Base-by-base conservation (phyloP, 2,329 filamentous ascomycete species). In the Apiospora rasikravindrae region DNA sequence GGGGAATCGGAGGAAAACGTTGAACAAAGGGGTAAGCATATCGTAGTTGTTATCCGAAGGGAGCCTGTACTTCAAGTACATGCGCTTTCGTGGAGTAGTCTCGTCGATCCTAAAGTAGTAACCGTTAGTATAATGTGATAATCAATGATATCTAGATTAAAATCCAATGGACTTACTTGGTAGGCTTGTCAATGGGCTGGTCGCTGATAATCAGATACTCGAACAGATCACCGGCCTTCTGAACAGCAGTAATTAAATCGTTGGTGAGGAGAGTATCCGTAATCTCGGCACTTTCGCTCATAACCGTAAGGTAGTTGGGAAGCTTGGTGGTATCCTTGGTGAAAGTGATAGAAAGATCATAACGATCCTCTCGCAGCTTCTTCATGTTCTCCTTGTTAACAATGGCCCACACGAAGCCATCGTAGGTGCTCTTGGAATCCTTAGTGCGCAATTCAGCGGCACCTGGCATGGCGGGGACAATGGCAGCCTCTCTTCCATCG, bases 331-430 rank as follows among this genome's bases (percentile, higher is more conserved):
- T 90, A 79, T 99, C 96, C 88, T 97, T 98, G 80, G 96, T 98
- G 75, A 91, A 91, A 57, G 96, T 98, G 77, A 99, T 89, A 70
- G 94, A 97, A 71, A 98, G 86, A 81, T 99, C 96, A 84, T 98
- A 99, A 77, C 96, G 93, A 75, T 98, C 94, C 67, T 98, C 93
- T 74, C 96, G 93, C 77, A 98, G 89, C 78, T 90, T 87, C 86
- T 94, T 94, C 96, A 99, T 98, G 81, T 89, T 85, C 78, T 95
- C 92, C 90, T 99, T 99, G 88, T 98, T 94, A 74, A 98, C 95
- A 76, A 99, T 84, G 69, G 95, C 96, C 89, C 93, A 98, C 75
- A 99, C 96, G 79, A 98, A 99, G 64, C 92, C 92, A 81, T 98
- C 96, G 79, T 92, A 98, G 72, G 85, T 83, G 85, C 91, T 91